Base-by-base conservation (phyloP, 768 basidiomycete genomes). In the Gymnopilus dilepis region DNA sequence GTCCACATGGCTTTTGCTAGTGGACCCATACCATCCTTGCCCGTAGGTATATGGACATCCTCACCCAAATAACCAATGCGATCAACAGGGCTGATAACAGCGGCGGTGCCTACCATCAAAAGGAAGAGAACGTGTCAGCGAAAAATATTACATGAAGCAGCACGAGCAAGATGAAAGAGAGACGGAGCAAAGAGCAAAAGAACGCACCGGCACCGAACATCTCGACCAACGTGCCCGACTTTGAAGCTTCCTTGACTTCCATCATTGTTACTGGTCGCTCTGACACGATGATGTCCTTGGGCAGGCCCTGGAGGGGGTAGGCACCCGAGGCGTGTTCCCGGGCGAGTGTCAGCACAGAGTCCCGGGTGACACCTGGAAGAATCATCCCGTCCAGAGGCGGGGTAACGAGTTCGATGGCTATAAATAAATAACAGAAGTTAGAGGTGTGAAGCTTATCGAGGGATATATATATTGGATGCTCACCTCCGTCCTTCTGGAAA, bases 311-410 rank as follows among this genome's bases (percentile, higher is more conserved):
- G 17, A 92, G 72, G 1, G 66, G 71, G 17, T 73, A 70, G 60
- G 76, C 76, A 41, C 81, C 70, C 8, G 86, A 78, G 0, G 79
- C 76, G 64, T 93, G 92, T 8, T 86, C 87, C 15, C 84, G 77
- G 4, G 86, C 84, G 43, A 98, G 87, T 0, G 80, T 69, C 38
- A 97, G 83, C 42, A 92, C 87, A 26, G 93, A 95, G 68, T 91
- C 90, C 63, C 96, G 88, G 6, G 95, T 97, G 24, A 98, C 87
- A 45, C 96, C 94, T 2, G 95, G 95, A 1, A 99, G 85, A 69
- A 98, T 94, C 76, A 93, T 90, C 52, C 95, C 95, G 71, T 92
- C 94, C 61, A 97, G 78, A 13, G 94, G 91, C 2, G 96, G 92
- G 0, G 97, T 97, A 64, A 94, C 81, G 56, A 97, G 81, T 72